A percentile compares a stretch with the other conserved stretches of the same genome.
Conservation (phyloP, 1,139 yeast species). For the Suhomyces bribrorum region DNA sequence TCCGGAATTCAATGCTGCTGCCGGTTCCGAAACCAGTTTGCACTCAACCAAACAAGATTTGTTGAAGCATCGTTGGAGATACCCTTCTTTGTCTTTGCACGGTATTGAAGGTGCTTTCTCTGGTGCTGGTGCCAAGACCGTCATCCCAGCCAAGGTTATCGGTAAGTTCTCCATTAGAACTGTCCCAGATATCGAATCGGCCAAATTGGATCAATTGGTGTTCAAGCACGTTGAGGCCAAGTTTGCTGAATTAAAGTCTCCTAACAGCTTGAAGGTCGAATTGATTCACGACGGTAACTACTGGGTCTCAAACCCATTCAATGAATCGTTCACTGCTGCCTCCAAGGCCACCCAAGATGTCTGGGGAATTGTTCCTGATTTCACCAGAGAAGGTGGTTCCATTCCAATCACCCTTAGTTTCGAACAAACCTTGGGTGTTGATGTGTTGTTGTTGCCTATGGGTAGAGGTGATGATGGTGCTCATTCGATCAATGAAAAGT, state of each 20-base stretch:
- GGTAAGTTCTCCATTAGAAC: conserved; percentile 98
- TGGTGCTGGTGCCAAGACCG: conserved; percentile 96
- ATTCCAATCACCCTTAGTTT: conserved; percentile 94
- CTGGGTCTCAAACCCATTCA: conserved; percentile 95
- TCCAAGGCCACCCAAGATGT: conserved; percentile 90
- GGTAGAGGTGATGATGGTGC: conserved; percentile 99
- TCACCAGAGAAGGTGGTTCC: conserved; percentile 98
- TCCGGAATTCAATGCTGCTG: conserved; percentile 81
- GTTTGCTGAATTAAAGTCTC: conserved; percentile 69
- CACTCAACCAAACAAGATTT: conserved; percentile 78
- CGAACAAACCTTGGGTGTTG: conserved; percentile 81
- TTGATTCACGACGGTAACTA: conserved; percentile 92
- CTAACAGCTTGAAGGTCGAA: conserved; percentile 71
- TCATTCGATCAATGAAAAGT: conserved; percentile 94
- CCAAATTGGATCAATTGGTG: conserved; percentile 76
- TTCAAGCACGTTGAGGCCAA: conserved; percentile 64
- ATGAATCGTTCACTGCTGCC: conserved; percentile 92
- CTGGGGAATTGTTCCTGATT: conserved; percentile 93
- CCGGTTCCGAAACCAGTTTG: conserved; percentile 83
- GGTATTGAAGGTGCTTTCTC: conserved; percentile 98
- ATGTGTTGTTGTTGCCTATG: conserved; percentile 89
- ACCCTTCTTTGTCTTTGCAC: conserved; percentile 91
- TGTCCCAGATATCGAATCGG: conserved; percentile 87
- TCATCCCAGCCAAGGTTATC: conserved; percentile 88
- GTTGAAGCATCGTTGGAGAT: conserved; percentile 98